These are phyloP conservation scores for Tylopilus sp. DNA, from an alignment of 1,284 basidiomycete species.

Conservation along the genomic window DNA sequence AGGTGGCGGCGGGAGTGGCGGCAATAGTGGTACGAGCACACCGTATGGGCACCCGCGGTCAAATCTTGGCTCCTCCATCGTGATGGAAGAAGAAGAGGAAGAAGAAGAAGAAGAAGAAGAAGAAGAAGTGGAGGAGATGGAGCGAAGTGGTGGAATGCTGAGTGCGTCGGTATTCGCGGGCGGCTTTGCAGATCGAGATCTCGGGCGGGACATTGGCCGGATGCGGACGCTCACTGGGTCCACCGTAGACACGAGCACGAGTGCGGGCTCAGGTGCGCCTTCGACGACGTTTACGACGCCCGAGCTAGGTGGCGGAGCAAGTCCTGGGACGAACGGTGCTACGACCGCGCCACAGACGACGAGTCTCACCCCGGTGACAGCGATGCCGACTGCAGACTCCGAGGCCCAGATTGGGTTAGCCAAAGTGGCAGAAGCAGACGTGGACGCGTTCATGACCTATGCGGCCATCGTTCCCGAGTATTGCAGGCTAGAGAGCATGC, in stretches of 20 bases:
- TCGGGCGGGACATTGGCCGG: slow-evolving; percentile 35
- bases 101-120: slow-evolving; percentile 70
- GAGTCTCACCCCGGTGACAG: slow-evolving; percentile 62
- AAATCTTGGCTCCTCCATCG: slow-evolving; percentile 55
- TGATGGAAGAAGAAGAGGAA: slow-evolving; percentile 75
- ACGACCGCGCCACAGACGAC: slow-evolving; percentile 37
- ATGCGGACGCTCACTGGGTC: slow-evolving; percentile 49
- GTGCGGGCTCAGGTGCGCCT: slow-evolving; percentile 32
- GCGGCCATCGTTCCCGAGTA: slow-evolving; percentile 81
- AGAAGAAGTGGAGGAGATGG: slow-evolving; percentile 59
- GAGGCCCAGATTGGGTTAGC: slow-evolving; percentile 71
- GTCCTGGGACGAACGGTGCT: slow-evolving; percentile 22
- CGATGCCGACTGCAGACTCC: slow-evolving; percentile 62
- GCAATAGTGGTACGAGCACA: slow-evolving; percentile 55
- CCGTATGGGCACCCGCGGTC: slow-evolving; percentile 52
- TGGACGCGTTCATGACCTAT: slow-evolving; percentile 79
- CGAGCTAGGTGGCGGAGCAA: slow-evolving; percentile 42
- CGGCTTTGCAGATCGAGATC: slow-evolving; percentile 37
- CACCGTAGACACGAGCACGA: slow-evolving; percentile 44
- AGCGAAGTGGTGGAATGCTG: slow-evolving; percentile 32
- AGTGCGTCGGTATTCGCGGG: slow-evolving; percentile 34
- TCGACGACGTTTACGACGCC: slow-evolving; percentile 65
- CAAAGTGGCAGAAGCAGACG: slow-evolving; percentile 77
- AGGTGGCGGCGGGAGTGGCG: slow-evolving; percentile 38
- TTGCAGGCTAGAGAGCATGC: slow-evolving; percentile 68